Percentiles rank a stretch among this genome's conserved stretches.
These are phyloP conservation scores for Aquilaria agallochum DNA, from an alignment of 441 rosid species.

Conservation along the genomic window DNA sequence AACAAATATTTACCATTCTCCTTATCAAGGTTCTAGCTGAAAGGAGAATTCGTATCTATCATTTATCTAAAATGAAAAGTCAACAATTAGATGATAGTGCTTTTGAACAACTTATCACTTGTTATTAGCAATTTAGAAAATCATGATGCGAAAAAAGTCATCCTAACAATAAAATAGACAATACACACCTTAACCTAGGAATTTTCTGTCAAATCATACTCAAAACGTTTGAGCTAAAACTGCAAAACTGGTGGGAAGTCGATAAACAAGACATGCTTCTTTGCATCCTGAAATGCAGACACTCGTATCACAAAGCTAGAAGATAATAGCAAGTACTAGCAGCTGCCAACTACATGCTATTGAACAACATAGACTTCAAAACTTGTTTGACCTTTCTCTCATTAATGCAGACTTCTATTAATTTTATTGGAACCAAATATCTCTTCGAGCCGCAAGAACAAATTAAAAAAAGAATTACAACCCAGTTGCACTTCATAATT, in stretches of 20 bases:
- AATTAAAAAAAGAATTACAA: too few species aligned
- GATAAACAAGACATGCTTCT: slow-evolving; percentile 83
- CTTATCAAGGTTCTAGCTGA: slow-evolving; percentile 88
- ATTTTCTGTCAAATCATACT: slow-evolving; percentile 86
- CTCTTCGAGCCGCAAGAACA: too few species aligned
- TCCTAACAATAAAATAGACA: slow-evolving; percentile 1
- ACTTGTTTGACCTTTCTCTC: too few species aligned
- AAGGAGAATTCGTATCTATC: slow-evolving; percentile 95
- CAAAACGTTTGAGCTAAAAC: slow-evolving; percentile 91
- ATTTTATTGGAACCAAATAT: too few species aligned
- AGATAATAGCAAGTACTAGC: too few species aligned
- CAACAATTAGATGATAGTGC: slow-evolving; percentile 42
- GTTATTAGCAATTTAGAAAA: not conserved
- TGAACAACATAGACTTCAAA: too few species aligned
- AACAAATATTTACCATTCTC: slow-evolving; percentile 78
- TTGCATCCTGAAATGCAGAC: slow-evolving; percentile 71
- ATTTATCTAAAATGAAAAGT: slow-evolving; percentile 16
- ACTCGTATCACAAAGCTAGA: not conserved
- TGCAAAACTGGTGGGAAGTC: slow-evolving; percentile 98
- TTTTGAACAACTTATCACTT: not conserved
- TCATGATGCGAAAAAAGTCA: not conserved
- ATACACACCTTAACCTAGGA: slow-evolving; percentile 88
- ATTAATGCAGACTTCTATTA: too few species aligned
- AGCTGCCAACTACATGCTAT: too few species aligned
- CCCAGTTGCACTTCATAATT: too few species aligned